Evolutionary conservation across 2,329 filamentous ascomycete species (phyloP).

Genomic region (Stachybotrys chlorohalonatus): DNA sequence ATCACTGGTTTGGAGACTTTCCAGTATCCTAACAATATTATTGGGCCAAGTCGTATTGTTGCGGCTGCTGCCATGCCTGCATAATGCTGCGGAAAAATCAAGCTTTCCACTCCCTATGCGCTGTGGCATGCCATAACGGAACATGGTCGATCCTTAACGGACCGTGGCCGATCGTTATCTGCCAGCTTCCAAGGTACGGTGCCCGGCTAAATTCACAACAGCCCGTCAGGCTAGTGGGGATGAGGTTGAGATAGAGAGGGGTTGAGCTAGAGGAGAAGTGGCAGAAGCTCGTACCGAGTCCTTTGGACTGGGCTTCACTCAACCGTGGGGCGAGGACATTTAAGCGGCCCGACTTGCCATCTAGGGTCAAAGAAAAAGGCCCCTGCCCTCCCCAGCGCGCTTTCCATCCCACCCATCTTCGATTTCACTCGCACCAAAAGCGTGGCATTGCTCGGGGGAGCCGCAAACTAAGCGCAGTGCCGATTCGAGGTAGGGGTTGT

Average conservation of each 20-base stretch:
- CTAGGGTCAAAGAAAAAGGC: not conserved
- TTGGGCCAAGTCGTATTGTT: too few relatives aligned
- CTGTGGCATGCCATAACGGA: not conserved
- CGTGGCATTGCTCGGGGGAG: too few relatives aligned
- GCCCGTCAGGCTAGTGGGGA: not conserved
- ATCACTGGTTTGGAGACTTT: too few relatives aligned
- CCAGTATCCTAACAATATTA: too few relatives aligned
- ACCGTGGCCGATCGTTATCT: not conserved
- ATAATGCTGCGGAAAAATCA: too few relatives aligned
- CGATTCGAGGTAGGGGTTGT: too few relatives aligned
- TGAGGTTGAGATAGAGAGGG: not conserved
- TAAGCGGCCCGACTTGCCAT: not conserved
- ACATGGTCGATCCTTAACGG: not conserved
- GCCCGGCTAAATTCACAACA: not conserved
- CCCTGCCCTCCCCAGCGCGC: not conserved
- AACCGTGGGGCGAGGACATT: not conserved
- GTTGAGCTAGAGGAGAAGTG: not conserved
- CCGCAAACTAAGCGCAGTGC: too few relatives aligned
- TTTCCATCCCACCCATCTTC: not conserved
- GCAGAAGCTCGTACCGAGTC: not conserved
- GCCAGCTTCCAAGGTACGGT: not conserved
- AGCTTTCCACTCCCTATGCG: too few relatives aligned
- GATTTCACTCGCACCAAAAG: too few relatives aligned
- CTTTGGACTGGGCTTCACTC: not conserved
- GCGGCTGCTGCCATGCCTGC: too few relatives aligned